Evolutionary conservation across 331 rosid genomes (phyloP), one percentile per base, ranked within the genome.

Genomic region (Telfairia occidentalis): DNA sequence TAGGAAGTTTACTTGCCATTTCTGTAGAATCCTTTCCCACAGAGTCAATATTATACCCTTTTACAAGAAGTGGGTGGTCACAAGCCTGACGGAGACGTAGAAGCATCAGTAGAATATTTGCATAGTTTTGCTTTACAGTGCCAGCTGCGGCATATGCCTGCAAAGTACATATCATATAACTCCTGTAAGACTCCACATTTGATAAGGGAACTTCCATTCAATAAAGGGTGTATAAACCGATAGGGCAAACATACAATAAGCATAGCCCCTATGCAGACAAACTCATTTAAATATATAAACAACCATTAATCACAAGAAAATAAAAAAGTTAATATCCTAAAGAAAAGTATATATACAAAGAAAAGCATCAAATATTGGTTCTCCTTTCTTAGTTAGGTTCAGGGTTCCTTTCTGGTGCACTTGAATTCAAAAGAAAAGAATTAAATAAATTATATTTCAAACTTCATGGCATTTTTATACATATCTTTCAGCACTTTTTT

Each of bases 101-200:
- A 79, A 95, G 97, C 99, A 95, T 92, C 83, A 92, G 77, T 48
- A 95, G 92, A 83, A 95, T 95, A 86, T 92, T 95, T 66, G 99
- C 99, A 82, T 95, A 95, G 83, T 95, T 95, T 85, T 95, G 99
- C 83, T 87, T 92, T 55, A 95, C 89, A 30, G 99, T 95, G 60
- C 99, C 99, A 78, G 99, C 99, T 71, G 97, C 99, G 43, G 99
- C 99, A 90, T 95, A 95, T 49, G 99, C 99, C 99, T 95, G 89
- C 80, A 86, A 75, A 50, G 48, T 50, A 74, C 63, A 73, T 69
- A 45, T 43, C 74, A 26, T 30, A 13, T 60, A 13, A 23, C 30
- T 63, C 71, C 13, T 26, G 52, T 65, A 26, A 37, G 76, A 53
- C 7, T 72, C 76, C 54, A 26, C 40, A 49, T 29, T 73, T 23